Base-by-base conservation (phyloP, 2,329 filamentous ascomycete genomes). In the Lasiodiplodia sp. region DNA sequence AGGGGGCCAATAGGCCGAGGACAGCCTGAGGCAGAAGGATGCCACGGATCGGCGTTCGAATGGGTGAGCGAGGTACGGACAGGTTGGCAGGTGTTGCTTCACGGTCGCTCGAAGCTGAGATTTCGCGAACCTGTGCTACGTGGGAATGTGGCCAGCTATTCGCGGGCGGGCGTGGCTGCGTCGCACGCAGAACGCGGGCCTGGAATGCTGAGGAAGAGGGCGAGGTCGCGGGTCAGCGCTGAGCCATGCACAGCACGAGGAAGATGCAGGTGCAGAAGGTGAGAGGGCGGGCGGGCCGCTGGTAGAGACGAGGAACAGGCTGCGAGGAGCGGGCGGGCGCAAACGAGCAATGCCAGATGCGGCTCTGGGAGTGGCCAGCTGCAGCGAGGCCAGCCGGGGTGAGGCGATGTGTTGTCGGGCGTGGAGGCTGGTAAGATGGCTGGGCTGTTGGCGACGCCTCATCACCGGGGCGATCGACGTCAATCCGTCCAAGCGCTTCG, bases 91-190 rank as follows among this genome's bases (percentile, higher is more conserved):
- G 23, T 55, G 63, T 34, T 44, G 63, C 63, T 28, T 44, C 34
- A 56, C 34, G 60, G 60, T 64, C 60, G 60, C 60, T 64, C 60
- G 60, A 64, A 52, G 47, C 44, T 64, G 49, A 56, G 63, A 66
- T 66, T 51, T 64, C 6, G 47, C 60, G 52, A 44, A 47, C 62
- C 60, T 64, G 60, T 64, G 60, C 52, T 21, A 64, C 60, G 28
- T 37, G 23, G 28, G 21, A 31, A n/a, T 40, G 44, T 34, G 60
- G 60, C 28, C 44, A 64, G 60, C 28, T 64, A 64, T 64, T 52
- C 60, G 60, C 47, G 44, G 60, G 28, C 44, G 28, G 60, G 28
- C 47, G 60, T 31, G 44, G 60, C 60, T 18, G 60, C 14, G 60
- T 64, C 60, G 60, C 60, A 64, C 60, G 60, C 60, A 57, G 55